Base-by-base conservation (phyloP, 1,284 basidiomycete genomes). In the Ustilago esculenta region DNA sequence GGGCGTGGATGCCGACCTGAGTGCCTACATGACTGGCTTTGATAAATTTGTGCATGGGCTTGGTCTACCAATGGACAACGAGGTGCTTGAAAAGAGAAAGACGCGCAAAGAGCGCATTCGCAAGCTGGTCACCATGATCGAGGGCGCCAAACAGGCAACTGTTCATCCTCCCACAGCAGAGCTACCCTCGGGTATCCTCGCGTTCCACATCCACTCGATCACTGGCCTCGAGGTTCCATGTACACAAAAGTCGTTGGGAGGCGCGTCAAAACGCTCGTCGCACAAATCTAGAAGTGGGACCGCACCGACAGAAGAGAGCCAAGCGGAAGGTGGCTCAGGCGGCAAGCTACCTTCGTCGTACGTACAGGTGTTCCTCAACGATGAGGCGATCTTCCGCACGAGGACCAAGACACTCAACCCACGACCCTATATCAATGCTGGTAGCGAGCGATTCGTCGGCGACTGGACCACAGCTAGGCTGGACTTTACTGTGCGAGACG, bases 151-250 rank as follows among this genome's bases (percentile, higher is more conserved):
- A 32, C 57, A 57, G 17, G 75, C 74, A 4, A 73, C 68, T 1
- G 25, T 48, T 4, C 42, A 65, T n/a, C 70, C 74, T 4, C 76
- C 76, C 4, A 50, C 49, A 21, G 44, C 48, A 14, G 55, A 59
- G 36, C 43, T 65, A 12, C 74, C 72, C 0, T 60, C 60, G 5
- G 77, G 77, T 35, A 75, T 80, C 18, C 58, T 80, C 11, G 70
- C 71, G 2, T 80, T 76, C 58, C 77, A 78, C 56, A 73, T 80
- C 37, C 76, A 78, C 48, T 66, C 61, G 10, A 67, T 80, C 43
- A 44, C 75, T 17, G 56, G 57, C 12, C 65, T 80, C 18, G 76
- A 76, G 45, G 54, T 77, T 15, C 68, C 55, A 0, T 42, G 53
- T 1, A 73, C 72, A 29, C 70, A 76, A 32, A 64, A 53, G 42